Base-by-base conservation (phyloP, 2,329 filamentous ascomycete genomes). In the Exutisphaerella laricina region DNA sequence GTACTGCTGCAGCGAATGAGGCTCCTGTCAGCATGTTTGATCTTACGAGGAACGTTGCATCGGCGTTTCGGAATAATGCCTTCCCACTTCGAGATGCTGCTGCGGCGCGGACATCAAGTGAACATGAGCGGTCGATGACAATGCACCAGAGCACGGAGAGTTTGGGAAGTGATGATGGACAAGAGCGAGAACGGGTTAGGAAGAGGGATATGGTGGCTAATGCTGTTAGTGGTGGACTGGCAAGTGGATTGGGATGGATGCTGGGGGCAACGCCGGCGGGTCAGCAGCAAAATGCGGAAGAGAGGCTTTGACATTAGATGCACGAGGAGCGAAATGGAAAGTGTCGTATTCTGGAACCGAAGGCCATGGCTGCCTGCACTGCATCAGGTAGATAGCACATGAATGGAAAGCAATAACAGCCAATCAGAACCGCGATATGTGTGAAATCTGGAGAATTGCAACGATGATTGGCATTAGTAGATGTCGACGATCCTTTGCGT, bases 121-220 rank as follows among this genome's bases (percentile, higher is more conserved):
- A 51, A 22, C 35, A 43, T 6, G 23, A 41, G 9, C n/a, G n/a
- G n/a, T n/a, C n/a, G n/a, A 40, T 45, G 30, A 37, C 39, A 5
- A 44, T 55, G 52, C 48, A 53, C 16, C 46, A 40, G 8, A 57
- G 51, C 39, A 41, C 45, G 8, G 57, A 43, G 17, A 58, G 58
- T 50, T 38, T 57, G 20, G 47, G 36, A 8, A 46, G 48, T 30
- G 45, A 49, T 32, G 49, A 59, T 42, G 52, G 21, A 46, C 58
- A 46, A 22, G 56, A 45, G 3, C 64, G 66, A 21, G 63, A 71
- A 45, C 66, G 71, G 43, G 70, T 77, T 26, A 75, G 85, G 55
- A 89, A 82, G 69, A 74, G 86, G 54, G 86, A 90, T 60, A 82
- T 81, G 65, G 77, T 82, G 35, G 78, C 78, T 45, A 81, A 72